Evolutionary conservation across 2,329 filamentous ascomycete species (phyloP).

Genomic region (Aureobasidium sp.): DNA sequence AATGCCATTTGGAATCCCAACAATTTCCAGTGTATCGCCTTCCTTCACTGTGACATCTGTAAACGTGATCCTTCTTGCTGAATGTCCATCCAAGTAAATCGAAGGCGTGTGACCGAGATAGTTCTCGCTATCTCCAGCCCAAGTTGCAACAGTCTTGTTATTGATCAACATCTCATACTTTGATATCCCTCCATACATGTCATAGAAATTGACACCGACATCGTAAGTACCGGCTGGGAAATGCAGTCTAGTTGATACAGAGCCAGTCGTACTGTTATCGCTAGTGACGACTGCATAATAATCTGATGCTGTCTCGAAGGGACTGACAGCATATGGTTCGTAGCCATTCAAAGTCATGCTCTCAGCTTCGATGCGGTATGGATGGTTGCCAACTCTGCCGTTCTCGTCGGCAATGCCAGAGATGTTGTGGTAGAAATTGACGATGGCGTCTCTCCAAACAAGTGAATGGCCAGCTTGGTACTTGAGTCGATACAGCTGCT

Average conservation of each 20-base stretch:
- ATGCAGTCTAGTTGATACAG: slow-evolving; percentile 33
- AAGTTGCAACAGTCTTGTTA: slow-evolving; percentile 47
- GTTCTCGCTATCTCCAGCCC: slow-evolving; percentile 48
- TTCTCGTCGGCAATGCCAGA: slow-evolving; percentile 53
- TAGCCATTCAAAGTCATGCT: slow-evolving; percentile 57
- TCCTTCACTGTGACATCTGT: slow-evolving; percentile 41
- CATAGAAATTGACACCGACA: slow-evolving; percentile 60
- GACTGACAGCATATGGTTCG: slow-evolving; percentile 45
- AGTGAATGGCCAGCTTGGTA: slow-evolving; percentile 65
- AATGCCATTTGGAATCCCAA: slow-evolving; percentile 51
- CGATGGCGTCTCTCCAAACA: slow-evolving; percentile 64
- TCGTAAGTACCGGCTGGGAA: slow-evolving; percentile 53
- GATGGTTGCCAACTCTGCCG: slow-evolving; percentile 53
- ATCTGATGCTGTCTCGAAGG: slow-evolving; percentile 55
- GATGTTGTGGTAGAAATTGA: slow-evolving; percentile 55
- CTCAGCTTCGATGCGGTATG: slow-evolving; percentile 63
- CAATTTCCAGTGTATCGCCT: slow-evolving; percentile 49
- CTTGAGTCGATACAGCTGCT: slow-evolving; percentile 51
- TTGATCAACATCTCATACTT: slow-evolving; percentile 51
- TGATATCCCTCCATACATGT: slow-evolving; percentile 53
- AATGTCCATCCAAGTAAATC: slow-evolving; percentile 57
- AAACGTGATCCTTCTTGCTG: slow-evolving; percentile 58
- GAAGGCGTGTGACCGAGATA: slow-evolving; percentile 56
- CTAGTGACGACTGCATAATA: slow-evolving; percentile 49
- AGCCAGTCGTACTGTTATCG: slow-evolving; percentile 44